Conservation (phyloP, 202 grass and related monocot genomes). For the Bolboschoenoplectus hybrid region DNA sequence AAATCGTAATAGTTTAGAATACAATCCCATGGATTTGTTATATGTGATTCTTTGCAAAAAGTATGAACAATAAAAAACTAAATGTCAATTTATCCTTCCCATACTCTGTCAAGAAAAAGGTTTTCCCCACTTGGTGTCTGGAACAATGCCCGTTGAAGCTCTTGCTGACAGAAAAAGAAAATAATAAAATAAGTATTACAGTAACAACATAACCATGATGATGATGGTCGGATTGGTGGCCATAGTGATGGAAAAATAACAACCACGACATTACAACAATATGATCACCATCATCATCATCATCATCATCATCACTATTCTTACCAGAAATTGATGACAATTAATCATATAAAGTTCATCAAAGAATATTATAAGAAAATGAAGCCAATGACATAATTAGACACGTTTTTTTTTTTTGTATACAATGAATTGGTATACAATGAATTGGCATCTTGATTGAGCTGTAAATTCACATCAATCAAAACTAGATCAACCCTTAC, state of each 20-base stretch:
- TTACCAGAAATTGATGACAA: neutral
- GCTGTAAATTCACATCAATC: neutral
- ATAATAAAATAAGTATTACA: neutral
- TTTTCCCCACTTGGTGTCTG: slow-evolving; percentile 58
- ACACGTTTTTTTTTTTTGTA: neutral
- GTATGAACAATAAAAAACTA: neutral
- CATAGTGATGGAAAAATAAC: neutral
- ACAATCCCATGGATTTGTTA: neutral
- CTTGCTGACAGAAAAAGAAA: slow-evolving; percentile 58
- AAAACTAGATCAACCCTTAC: neutral
- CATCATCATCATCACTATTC: neutral
- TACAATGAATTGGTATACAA: neutral
- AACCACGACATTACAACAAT: neutral
- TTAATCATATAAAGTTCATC: neutral
- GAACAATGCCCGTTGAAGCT: slow-evolving; percentile 81
- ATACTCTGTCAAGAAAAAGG: slow-evolving; percentile 84
- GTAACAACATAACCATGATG: neutral
- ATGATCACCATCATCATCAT: neutral
- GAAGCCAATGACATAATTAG: neutral
- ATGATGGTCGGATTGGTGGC: neutral
- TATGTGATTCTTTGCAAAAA: neutral
- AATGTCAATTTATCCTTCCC: neutral
- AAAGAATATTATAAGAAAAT: neutral
- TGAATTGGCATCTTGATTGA: neutral
- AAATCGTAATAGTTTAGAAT: neutral